Conservation (phyloP, 1,139 yeast genomes). For the Kurtzmaniella quercitrusa region DNA sequence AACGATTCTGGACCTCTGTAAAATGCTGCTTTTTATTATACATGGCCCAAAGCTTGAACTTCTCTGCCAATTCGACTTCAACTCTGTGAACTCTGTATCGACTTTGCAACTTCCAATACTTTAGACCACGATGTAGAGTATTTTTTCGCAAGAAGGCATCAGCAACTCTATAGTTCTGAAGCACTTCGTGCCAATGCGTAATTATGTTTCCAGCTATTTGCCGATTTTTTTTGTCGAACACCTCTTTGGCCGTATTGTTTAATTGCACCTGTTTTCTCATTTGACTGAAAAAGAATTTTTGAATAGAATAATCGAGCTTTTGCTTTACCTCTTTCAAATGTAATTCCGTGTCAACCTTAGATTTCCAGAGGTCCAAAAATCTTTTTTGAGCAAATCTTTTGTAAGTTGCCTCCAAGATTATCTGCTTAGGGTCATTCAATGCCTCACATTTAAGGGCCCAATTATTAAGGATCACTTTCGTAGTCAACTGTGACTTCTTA, state of each 20-base stretch:
- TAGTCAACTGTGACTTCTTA: not conserved
- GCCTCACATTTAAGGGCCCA: not conserved
- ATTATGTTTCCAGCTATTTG: not conserved
- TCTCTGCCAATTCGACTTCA: not conserved
- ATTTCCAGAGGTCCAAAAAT: conserved; percentile 3
- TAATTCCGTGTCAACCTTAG: not conserved
- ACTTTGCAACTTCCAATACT: conserved; percentile 15
- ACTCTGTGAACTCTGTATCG: not conserved
- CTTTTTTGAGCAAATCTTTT: not conserved
- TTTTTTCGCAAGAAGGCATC: conserved; percentile 3
- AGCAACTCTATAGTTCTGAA: conserved; percentile 1
- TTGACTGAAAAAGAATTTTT: conserved; percentile 1
- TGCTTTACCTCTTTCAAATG: not conserved
- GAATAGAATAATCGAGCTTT: not conserved
- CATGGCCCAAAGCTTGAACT: conserved; percentile 1
- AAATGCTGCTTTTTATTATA: not conserved
- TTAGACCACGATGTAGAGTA: conserved; percentile 9
- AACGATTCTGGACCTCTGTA: not conserved
- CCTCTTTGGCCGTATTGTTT: not conserved
- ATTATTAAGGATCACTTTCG: not conserved
- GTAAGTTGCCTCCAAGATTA: not conserved
- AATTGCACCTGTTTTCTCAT: conserved; percentile 3
- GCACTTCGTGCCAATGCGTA: conserved; percentile 2
- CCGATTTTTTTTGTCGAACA: not conserved
- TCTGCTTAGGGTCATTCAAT: not conserved